A percentile compares a stretch with the other conserved stretches of the same genome.
These are phyloP conservation scores for Tylopilus sp. DNA, from an alignment of 768 basidiomycete genomes.

Conservation along the genomic window DNA sequence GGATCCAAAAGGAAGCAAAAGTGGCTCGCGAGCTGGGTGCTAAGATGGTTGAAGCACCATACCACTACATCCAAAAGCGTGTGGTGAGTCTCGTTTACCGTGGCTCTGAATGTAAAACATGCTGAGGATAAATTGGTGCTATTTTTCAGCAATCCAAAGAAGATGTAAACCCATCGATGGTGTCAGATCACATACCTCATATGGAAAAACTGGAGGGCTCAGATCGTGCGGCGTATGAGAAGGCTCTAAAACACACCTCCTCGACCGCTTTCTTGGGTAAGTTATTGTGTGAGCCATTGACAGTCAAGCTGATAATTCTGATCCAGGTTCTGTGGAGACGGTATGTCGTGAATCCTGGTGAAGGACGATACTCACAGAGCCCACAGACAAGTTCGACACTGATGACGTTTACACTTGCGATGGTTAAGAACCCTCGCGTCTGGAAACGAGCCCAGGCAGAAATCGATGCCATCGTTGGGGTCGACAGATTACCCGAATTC, in stretches of 20 bases:
- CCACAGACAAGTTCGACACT: constrained; percentile 1
- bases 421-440: constrained; percentile 10
- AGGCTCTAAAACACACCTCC: constrained; percentile 14
- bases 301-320: not conserved
- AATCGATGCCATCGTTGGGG: constrained; percentile 8
- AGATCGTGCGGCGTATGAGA: constrained; percentile 7
- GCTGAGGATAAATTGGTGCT: not conserved
- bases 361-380: not conserved
- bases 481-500: constrained; percentile 6
- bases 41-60: constrained; percentile 15
- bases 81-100: not conserved
- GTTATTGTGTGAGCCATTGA: not conserved
- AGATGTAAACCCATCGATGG: constrained; percentile 7
- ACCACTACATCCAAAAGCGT: constrained; percentile 9
- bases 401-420: constrained; percentile 9
- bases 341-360: not conserved
- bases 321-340: constrained; percentile 13
- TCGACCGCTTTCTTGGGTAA: constrained; percentile 16
- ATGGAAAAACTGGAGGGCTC: constrained; percentile 8
- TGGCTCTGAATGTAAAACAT: not conserved
- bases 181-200: constrained; percentile 10
- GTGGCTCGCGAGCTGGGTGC: constrained; percentile 2
- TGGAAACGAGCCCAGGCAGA: constrained; percentile 10
- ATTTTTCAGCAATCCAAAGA: constrained; percentile 7
- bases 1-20: constrained; percentile 13